Conservation (phyloP, 2,329 filamentous ascomycete genomes). For the Pseudogymnoascus sp. region DNA sequence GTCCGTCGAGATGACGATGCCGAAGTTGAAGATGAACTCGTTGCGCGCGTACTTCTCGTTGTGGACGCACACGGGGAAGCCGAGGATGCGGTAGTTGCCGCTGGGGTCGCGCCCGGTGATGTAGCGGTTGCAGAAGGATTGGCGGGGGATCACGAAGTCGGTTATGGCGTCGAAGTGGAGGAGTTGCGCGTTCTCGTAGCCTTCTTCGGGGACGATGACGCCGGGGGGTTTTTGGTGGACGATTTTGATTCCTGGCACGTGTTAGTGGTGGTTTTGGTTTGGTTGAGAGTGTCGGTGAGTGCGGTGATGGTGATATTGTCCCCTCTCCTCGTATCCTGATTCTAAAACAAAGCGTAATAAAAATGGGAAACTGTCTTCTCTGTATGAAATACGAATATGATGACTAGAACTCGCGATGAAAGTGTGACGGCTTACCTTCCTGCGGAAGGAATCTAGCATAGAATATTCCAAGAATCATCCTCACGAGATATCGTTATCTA, state of each 20-base stretch:
- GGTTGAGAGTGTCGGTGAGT: background rate
- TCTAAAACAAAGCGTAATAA: background rate
- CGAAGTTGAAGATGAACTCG: slow-evolving; percentile 98
- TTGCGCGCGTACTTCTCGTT: slow-evolving; percentile 79
- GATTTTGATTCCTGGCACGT: slow-evolving; percentile 46
- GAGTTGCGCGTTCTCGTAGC: slow-evolving; percentile 49
- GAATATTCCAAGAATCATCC: slow-evolving; percentile 63
- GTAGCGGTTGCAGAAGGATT: slow-evolving; percentile 89
- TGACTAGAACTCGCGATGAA: background rate
- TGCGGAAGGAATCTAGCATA: slow-evolving; percentile 61
- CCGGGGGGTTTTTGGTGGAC: slow-evolving; percentile 55
- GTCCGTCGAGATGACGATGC: slow-evolving; percentile 65
- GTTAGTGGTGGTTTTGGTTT: background rate
- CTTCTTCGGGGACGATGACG: slow-evolving; percentile 46
- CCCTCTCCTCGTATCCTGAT: background rate
- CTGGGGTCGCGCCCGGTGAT: slow-evolving; percentile 69
- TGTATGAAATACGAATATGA: background rate
- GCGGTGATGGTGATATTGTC: background rate
- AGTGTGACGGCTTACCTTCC: slow-evolving; percentile 39
- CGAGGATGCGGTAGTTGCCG: slow-evolving; percentile 66
- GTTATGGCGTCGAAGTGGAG: slow-evolving; percentile 81
- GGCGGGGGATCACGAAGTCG: slow-evolving; percentile 88
- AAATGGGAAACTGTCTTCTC: background rate
- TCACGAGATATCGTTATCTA: background rate
- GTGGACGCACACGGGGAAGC: slow-evolving; percentile 81